Evolutionary conservation across 2,329 filamentous ascomycete genomes (phyloP).

Genomic region (Metarhizium album): DNA sequence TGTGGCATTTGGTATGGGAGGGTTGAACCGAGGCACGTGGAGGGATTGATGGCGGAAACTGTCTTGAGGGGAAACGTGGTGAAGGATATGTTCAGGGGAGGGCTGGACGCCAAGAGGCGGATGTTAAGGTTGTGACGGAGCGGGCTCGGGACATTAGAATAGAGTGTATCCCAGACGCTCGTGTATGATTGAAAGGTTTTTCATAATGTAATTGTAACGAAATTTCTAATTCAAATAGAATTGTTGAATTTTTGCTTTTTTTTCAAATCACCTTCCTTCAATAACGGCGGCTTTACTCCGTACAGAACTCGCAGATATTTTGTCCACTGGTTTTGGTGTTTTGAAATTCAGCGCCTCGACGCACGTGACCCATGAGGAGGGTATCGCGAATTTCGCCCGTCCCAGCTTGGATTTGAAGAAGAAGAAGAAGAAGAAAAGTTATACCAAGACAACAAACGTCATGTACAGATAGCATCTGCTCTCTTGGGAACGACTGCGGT

Average conservation of each 20-base stretch:
- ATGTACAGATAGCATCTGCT: neutral
- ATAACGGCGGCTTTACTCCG: too few species aligned
- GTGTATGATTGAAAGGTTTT: neutral
- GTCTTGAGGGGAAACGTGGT: conserved; percentile 57
- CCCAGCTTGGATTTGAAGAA: neutral
- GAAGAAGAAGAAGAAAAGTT: neutral
- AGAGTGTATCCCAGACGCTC: neutral
- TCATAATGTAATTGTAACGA: too few species aligned
- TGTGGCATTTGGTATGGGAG: conserved; percentile 75
- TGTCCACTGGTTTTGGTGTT: neutral
- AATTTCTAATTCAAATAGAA: too few species aligned
- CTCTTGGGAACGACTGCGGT: neutral
- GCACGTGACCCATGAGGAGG: neutral
- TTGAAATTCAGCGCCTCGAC: neutral
- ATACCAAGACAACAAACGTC: neutral
- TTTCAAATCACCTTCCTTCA: neutral
- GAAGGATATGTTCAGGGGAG: conserved; percentile 61
- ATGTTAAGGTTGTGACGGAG: conserved; percentile 36
- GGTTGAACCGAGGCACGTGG: conserved; percentile 63
- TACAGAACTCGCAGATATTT: neutral
- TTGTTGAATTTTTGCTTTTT: too few species aligned
- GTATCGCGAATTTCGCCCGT: neutral
- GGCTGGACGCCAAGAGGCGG: conserved; percentile 44
- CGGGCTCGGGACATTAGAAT: neutral
- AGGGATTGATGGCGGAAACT: conserved; percentile 65